Evolutionary conservation across 2,329 filamentous ascomycete genomes (phyloP).

Genomic region (Diaporthe ilicicola): DNA sequence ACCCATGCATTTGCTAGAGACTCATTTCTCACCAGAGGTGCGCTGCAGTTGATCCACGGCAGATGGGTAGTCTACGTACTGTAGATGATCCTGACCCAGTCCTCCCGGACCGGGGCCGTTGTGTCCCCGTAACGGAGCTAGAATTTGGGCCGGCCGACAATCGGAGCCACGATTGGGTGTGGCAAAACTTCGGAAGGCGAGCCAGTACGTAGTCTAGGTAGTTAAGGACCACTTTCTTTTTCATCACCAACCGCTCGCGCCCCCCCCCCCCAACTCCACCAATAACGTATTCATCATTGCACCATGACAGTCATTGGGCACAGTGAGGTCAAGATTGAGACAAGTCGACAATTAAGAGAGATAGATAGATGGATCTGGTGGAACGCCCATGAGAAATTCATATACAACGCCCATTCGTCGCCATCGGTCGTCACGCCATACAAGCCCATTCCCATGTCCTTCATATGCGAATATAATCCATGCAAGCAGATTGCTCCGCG

Average conservation of each 20-base stretch:
- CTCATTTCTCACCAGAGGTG: background rate
- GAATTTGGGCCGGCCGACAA: conserved; percentile 18
- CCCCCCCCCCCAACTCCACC: background rate
- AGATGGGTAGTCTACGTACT: no score
- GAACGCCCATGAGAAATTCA: background rate
- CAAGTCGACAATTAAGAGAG: background rate
- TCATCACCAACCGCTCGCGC: no score
- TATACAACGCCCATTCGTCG: background rate
- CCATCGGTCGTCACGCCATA: background rate
- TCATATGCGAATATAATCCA: background rate
- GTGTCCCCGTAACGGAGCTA: conserved; percentile 17
- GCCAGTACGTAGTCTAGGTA: no score
- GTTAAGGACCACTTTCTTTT: no score
- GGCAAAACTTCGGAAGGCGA: conserved; percentile 6
- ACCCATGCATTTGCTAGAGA: background rate
- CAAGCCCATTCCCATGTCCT: background rate
- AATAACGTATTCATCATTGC: background rate
- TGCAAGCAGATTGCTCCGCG: conserved; percentile 25
- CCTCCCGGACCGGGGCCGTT: conserved; percentile 11
- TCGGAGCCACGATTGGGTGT: conserved; percentile 17
- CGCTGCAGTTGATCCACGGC: background rate
- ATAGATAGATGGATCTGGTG: background rate
- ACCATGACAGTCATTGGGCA: background rate
- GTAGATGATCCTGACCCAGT: background rate
- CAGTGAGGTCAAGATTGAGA: background rate